Evolutionary conservation across 306 rosid genomes (phyloP).

Genomic region (Trifolium subterraneum): DNA sequence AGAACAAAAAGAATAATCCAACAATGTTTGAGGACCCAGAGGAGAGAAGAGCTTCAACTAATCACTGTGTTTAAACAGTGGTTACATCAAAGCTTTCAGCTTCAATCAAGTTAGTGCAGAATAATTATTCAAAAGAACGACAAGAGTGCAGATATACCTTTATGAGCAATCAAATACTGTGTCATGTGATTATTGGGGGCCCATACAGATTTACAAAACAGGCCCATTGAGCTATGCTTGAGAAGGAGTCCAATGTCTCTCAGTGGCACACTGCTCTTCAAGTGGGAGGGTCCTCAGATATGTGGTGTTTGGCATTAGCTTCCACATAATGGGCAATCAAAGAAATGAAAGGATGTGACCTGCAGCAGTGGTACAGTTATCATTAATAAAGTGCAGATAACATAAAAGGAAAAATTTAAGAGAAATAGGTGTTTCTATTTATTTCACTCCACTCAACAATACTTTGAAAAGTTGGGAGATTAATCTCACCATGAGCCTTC

Average conservation of each 20-base stretch:
- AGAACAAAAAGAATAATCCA: constrained; percentile 39
- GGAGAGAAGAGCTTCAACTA: constrained; percentile 31
- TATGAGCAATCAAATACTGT: constrained; percentile 49
- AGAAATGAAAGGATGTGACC: constrained; percentile 59
- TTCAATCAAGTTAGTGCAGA: constrained; percentile 45
- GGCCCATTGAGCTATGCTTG: constrained; percentile 51
- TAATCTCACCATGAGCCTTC: constrained; percentile 34
- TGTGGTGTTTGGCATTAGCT: constrained; percentile 60
- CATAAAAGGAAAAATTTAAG: constrained; percentile 32
- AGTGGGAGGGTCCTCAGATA: constrained; percentile 71
- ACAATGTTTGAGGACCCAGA: constrained; percentile 37
- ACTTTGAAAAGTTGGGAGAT: not conserved
- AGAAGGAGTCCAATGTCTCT: constrained; percentile 59
- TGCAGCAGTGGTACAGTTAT: constrained; percentile 50
- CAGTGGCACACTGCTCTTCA: constrained; percentile 61
- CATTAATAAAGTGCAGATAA: constrained; percentile 46
- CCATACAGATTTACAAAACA: constrained; percentile 59
- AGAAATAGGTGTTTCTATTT: constrained; percentile 42
- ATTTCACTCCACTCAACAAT: constrained; percentile 13
- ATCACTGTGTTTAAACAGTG: constrained; percentile 44
- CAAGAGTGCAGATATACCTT: constrained; percentile 49
- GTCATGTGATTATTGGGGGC: constrained; percentile 59
- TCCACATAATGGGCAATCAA: constrained; percentile 51
- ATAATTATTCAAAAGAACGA: constrained; percentile 42
- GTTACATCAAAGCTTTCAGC: constrained; percentile 42